Evolutionary conservation across 176 grass and related monocot species (phyloP).

Genomic region (Cymbopogon citratus): DNA sequence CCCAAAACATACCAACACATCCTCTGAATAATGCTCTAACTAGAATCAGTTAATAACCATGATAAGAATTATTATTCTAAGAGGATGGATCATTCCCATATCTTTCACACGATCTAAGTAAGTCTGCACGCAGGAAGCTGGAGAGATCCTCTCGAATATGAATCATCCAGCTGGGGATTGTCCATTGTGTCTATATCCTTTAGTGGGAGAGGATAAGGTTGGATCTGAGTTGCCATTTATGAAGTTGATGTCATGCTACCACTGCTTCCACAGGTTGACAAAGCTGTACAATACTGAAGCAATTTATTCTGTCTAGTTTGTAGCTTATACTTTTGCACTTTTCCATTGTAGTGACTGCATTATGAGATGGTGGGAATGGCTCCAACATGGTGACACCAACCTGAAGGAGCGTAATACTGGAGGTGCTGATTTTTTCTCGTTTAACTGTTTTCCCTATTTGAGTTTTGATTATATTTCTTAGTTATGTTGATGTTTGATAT

Average conservation of each 20-base stretch:
- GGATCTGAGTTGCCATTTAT: conserved; percentile 61
- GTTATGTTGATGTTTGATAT: not conserved
- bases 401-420: conserved; percentile 12
- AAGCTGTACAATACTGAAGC: conserved; percentile 3
- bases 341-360: conserved; percentile 63
- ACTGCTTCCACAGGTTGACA: conserved; percentile 86
- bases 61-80: not conserved
- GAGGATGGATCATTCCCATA: not conserved
- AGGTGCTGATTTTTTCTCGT: conserved; percentile 27
- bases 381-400: conserved; percentile 39
- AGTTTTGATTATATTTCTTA: not conserved
- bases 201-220: conserved; percentile 54
- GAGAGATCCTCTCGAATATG: conserved; percentile 77
- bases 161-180: conserved; percentile 98
- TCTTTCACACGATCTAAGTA: conserved; percentile 24
- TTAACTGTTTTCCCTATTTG: not conserved
- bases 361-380: conserved; percentile 87
- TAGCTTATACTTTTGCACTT: conserved; percentile 23
- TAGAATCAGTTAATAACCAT: not conserved
- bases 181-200: conserved; percentile 86
- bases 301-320: conserved; percentile 2
- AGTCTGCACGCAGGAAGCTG: conserved; percentile 63
- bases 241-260: conserved; percentile 99
- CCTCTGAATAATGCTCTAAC: not conserved
- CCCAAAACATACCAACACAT: not conserved